Conservation (phyloP, 768 basidiomycete species). For the Mrakia gelida region DNA sequence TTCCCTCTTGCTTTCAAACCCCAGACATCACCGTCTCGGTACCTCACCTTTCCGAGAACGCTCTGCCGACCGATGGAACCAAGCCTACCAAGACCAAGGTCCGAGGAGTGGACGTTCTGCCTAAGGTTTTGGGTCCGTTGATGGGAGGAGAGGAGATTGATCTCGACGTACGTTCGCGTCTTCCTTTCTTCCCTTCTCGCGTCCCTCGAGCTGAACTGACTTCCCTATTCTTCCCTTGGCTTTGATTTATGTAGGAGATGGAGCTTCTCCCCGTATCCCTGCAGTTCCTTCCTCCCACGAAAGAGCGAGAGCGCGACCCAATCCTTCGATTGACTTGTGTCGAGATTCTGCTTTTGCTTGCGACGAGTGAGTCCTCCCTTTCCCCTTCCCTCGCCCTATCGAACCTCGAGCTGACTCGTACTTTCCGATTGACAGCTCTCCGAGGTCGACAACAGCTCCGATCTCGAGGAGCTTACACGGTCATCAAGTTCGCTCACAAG, state of each 20-base stretch:
- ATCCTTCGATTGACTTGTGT: conserved; percentile 73
- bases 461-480: conserved; percentile 75
- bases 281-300: conserved; percentile 81
- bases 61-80: conserved; percentile 49
- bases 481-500: conserved; percentile 71
- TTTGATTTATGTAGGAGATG: conserved; percentile 58
- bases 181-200: neutral
- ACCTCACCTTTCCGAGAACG: conserved; percentile 28
- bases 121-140: conserved; percentile 79
- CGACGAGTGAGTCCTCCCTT: conserved; percentile 55
- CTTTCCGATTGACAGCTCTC: conserved; percentile 48
- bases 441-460: conserved; percentile 82
- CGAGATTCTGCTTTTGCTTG: conserved; percentile 84
- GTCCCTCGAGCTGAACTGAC: neutral
- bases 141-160: conserved; percentile 95
- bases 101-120: conserved; percentile 72
- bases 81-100: conserved; percentile 49
- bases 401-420: neutral
- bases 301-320: conserved; percentile 73
- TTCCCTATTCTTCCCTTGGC: neutral
- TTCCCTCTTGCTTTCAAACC: neutral
- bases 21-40: conserved; percentile 22
- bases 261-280: conserved; percentile 76
- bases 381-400: neutral
- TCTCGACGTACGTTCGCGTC: conserved; percentile 59